A percentile compares a stretch with the other conserved stretches of the same genome.
phyloP scores from a whole-genome alignment of 192 early-diverging fungal species.

The Lobosporangium transversale region DNA sequence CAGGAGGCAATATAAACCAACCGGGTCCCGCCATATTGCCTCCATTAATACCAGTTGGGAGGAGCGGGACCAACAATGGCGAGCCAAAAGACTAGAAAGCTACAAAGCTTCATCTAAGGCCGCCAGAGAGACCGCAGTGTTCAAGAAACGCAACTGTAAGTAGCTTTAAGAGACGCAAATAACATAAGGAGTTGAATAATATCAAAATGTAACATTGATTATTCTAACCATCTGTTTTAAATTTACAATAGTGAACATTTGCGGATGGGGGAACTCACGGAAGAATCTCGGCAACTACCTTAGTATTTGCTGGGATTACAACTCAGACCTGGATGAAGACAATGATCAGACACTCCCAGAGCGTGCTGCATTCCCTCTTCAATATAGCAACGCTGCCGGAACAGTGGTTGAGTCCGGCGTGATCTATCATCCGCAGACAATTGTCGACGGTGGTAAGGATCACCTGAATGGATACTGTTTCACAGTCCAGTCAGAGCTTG shows the following conservation, averaged over 20 bases:
- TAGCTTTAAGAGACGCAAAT: background rate
- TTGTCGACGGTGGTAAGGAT: too few relatives aligned
- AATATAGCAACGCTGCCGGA: slow-evolving; percentile 20
- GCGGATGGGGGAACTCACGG: slow-evolving; percentile 48
- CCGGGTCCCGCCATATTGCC: slow-evolving; percentile 14
- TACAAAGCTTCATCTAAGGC: slow-evolving; percentile 36
- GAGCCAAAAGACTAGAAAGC: slow-evolving; percentile 39
- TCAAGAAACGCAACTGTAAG: slow-evolving; percentile 49
- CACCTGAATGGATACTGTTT: too few relatives aligned
- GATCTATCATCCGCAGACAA: too few relatives aligned
- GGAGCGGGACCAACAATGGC: slow-evolving; percentile 40
- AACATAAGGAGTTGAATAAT: too few relatives aligned
- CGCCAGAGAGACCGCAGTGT: slow-evolving; percentile 25
- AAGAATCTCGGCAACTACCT: slow-evolving; percentile 51
- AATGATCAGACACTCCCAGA: slow-evolving; percentile 28
- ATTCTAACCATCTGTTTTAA: too few relatives aligned
- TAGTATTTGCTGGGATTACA: slow-evolving; percentile 51
- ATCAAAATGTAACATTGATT: too few relatives aligned
- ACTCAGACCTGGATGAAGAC: slow-evolving; percentile 41
- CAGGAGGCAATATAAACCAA: slow-evolving; percentile 35
- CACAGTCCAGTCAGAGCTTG: too few relatives aligned
- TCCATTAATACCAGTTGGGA: slow-evolving; percentile 39
- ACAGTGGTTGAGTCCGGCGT: slow-evolving; percentile 24
- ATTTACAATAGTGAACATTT: slow-evolving; percentile 48
- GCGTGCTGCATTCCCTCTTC: slow-evolving; percentile 3